Conservation (phyloP, 768 basidiomycete genomes). For the Tulasnella sp. region DNA sequence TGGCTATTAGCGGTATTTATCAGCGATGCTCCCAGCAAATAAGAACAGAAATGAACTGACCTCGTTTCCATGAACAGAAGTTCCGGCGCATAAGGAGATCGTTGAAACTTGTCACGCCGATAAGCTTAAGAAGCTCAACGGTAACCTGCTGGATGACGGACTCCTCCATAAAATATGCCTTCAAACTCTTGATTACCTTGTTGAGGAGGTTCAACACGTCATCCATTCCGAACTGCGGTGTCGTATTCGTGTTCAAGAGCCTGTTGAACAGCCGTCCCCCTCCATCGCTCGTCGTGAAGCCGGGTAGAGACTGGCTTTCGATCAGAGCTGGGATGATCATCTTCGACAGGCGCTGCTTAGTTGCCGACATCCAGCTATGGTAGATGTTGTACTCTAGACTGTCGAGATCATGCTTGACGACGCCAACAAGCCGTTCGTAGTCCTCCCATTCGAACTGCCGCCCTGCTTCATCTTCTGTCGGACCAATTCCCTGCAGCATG, state of each 20-base stretch:
- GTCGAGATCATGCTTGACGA: slow-evolving; percentile 97
- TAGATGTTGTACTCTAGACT: slow-evolving; percentile 99
- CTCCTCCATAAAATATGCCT: slow-evolving; percentile 98
- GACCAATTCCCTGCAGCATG: slow-evolving; percentile 95
- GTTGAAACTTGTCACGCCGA: slow-evolving; percentile 96
- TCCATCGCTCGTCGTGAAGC: slow-evolving; percentile 92
- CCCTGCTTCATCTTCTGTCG: slow-evolving; percentile 84
- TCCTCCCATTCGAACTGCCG: slow-evolving; percentile 94
- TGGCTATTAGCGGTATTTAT: slow-evolving; percentile 43
- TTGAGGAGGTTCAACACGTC: slow-evolving; percentile 93
- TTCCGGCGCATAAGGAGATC: slow-evolving; percentile 97
- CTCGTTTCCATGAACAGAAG: slow-evolving; percentile 99
- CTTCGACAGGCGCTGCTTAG: slow-evolving; percentile 89
- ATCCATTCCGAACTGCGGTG: slow-evolving; percentile 95
- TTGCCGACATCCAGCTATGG: slow-evolving; percentile 98
- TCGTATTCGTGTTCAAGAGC: slow-evolving; percentile 70
- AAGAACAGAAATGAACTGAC: slow-evolving; percentile 31
- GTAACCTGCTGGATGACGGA: slow-evolving; percentile 90
- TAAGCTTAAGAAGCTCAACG: slow-evolving; percentile 87
- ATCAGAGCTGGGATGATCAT: slow-evolving; percentile 99
- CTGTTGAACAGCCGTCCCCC: slow-evolving; percentile 90
- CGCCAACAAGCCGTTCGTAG: slow-evolving; percentile 92
- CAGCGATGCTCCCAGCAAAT: neutral
- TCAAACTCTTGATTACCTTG: slow-evolving; percentile 96
- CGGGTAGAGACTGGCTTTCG: slow-evolving; percentile 94